Conservation (phyloP, 139 green algal genomes). For the Chlorella sorokiniana region DNA sequence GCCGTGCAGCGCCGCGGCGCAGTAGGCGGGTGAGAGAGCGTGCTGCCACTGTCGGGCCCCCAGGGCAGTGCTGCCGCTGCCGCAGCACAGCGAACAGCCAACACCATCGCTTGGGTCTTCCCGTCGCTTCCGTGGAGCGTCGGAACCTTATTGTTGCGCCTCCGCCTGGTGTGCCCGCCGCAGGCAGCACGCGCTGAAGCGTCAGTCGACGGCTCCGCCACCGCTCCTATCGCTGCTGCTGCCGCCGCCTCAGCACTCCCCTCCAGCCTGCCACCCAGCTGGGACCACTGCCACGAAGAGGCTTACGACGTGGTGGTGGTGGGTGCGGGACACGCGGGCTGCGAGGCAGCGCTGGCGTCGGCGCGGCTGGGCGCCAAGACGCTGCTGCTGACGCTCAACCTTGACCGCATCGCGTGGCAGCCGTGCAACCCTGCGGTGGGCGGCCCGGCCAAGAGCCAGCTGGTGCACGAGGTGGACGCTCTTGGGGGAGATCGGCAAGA, state of each 20-base stretch:
- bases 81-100: no score
- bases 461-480: slow-evolving; percentile 97
- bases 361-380: slow-evolving; percentile 85
- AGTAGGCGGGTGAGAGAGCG: no score
- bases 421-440: slow-evolving; percentile 86
- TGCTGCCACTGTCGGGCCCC: no score
- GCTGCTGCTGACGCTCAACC: slow-evolving; percentile 93
- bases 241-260: neutral
- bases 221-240: neutral
- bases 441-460: slow-evolving; percentile 92
- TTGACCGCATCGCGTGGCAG: slow-evolving; percentile 98
- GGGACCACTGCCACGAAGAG: slow-evolving; percentile 1
- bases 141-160: no score
- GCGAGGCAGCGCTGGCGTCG: slow-evolving; percentile 93
- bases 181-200: neutral
- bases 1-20: no score
- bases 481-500: slow-evolving; percentile 94
- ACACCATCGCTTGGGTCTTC: no score
- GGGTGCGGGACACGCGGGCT: slow-evolving; percentile 94
- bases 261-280: neutral
- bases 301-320: slow-evolving; percentile 55
- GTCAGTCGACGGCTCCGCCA: neutral
- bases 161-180: no score
- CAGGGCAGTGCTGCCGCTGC: no score
- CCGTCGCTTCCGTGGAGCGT: no score